Conservation (phyloP, 2,329 filamentous ascomycete species). For the Epichloe aotearoae region DNA sequence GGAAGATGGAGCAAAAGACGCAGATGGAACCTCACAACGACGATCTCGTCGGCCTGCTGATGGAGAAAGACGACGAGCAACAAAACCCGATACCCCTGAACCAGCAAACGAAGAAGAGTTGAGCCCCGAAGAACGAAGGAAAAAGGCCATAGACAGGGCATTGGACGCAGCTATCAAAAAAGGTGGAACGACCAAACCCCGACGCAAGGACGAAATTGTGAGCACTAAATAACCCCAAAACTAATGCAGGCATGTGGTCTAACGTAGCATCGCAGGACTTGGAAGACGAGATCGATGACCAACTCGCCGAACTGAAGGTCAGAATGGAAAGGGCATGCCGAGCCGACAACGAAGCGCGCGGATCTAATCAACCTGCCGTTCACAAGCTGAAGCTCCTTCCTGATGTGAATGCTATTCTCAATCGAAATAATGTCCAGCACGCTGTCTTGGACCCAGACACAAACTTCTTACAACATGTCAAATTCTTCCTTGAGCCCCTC, state of each 20-base stretch:
- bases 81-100: conserved; percentile 35
- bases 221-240: conserved; percentile 13
- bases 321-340: conserved; percentile 86
- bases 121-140: conserved; percentile 71
- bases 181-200: conserved; percentile 47
- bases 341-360: conserved; percentile 71
- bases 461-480: conserved; percentile 87
- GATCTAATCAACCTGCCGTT: conserved; percentile 65
- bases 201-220: conserved; percentile 82
- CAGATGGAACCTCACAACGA: conserved; percentile 29
- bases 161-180: conserved; percentile 82
- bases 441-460: conserved; percentile 87
- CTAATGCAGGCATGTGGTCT: conserved; percentile 10
- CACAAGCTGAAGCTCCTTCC: conserved; percentile 92
- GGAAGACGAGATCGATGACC: conserved; percentile 78
- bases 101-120: conserved; percentile 65
- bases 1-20: conserved; percentile 34
- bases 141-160: conserved; percentile 70
- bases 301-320: conserved; percentile 76
- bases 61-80: conserved; percentile 29
- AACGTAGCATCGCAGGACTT: conserved; percentile 49
- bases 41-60: conserved; percentile 35
- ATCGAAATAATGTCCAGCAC: conserved; percentile 74
- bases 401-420: conserved; percentile 76
- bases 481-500: conserved; percentile 92